Base-by-base conservation (phyloP, 1,139 yeast genomes). In the Kodamaea ohmeri region DNA sequence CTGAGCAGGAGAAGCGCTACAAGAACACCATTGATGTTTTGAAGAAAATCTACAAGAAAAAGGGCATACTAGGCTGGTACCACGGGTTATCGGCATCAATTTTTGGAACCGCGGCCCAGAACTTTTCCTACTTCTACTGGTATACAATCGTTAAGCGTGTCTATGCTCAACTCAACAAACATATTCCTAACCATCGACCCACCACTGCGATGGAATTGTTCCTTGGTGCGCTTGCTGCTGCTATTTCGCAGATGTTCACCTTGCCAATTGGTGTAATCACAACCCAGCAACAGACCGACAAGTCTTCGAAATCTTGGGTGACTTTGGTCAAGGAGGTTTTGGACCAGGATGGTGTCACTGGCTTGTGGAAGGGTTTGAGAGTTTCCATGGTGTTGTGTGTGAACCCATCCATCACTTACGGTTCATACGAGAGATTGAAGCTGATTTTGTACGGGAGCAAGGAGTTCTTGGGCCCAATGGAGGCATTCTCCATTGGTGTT, bases 381-480 rank as follows among this genome's bases (percentile, higher is more conserved):
- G 95, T 89, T 7, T 80, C 89, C 9, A 63, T 87, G 52, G 85
- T 87, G 4, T 72, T 87, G 38, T 87, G 94, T 26, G 69, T 83
- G 43, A 87, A 87, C 63, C 96, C 96, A 4, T 82, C 95, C 30
- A 87, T 87, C 55, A 87, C 96, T 4, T 88, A 86, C 58, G 95
- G 95, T 4, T 73, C 89, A 2, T 84, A 79, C 58, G 92, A 85
- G 58, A 73, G 88, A 47, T 69, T 87, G 50, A 81, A 76, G 56
- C 70, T 69, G 39, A 50, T 76, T 4, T 51, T 84, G 34, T 83
- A 70, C 55, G 71, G 70, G 14, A 52, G 48, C 42, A 70, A 73
- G 55, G 55, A 65, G 39, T 61, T 61, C 49, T 67, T 87, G 49
- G 68, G 76, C 9, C 86, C 94, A 4, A 65, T 73, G 42, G 85